phyloP scores from a whole-genome alignment of 805 yeast genomes.

The Sungouiella thailandica region DNA sequence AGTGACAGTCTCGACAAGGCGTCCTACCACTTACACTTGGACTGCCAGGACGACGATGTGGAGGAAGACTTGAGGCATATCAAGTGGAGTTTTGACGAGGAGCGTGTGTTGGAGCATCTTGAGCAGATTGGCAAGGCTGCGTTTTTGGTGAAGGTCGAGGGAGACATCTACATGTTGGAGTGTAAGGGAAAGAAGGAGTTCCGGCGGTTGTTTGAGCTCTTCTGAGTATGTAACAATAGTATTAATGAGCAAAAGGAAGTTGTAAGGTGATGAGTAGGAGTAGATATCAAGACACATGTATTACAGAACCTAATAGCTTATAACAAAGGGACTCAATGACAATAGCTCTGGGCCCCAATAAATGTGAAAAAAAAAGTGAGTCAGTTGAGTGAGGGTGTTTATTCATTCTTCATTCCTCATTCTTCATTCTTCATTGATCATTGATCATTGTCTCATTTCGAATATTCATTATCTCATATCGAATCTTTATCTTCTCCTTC shows the following conservation, averaged over 20 bases:
- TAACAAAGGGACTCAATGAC: too few relatives aligned
- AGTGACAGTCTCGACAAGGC: conserved; percentile 21
- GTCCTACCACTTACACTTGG: conserved; percentile 26
- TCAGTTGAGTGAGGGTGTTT: too few relatives aligned
- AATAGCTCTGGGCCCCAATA: too few relatives aligned
- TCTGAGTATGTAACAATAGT: conserved; percentile 9
- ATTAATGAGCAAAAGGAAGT: too few relatives aligned
- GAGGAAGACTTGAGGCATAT: conserved; percentile 9
- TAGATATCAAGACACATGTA: not conserved
- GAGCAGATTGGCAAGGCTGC: conserved; percentile 42
- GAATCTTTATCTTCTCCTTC: too few relatives aligned
- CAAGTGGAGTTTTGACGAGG: conserved; percentile 31
- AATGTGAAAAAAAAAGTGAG: too few relatives aligned
- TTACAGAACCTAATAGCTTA: not conserved
- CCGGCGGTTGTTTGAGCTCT: conserved; percentile 21
- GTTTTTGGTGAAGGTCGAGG: conserved; percentile 28
- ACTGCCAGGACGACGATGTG: conserved; percentile 9
- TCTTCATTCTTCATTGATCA: too few relatives aligned
- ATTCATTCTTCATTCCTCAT: too few relatives aligned
- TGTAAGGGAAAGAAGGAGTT: conserved; percentile 41
- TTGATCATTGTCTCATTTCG: too few relatives aligned
- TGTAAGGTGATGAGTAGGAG: not conserved
- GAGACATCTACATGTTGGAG: conserved; percentile 37
- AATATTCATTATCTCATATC: too few relatives aligned
- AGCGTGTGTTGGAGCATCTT: conserved; percentile 22